Conservation (phyloP, 805 yeast genomes). For the Cyberlindnera saturnus region DNA sequence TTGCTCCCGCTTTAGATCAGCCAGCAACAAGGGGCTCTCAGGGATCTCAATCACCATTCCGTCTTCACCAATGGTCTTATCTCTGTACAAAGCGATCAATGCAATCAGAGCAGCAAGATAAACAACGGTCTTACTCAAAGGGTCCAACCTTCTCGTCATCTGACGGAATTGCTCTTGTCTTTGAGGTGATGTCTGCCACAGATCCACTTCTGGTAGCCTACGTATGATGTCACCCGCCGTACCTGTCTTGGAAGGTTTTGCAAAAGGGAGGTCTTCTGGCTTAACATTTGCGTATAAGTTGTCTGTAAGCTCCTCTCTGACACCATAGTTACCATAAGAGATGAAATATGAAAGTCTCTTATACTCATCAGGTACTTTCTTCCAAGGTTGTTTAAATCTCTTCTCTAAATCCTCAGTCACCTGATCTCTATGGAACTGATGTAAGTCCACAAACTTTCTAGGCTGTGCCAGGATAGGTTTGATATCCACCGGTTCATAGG, state of each 20-base stretch:
- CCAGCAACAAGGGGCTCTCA: slow-evolving; percentile 34
- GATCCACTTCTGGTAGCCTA: slow-evolving; percentile 32
- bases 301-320: slow-evolving; percentile 47
- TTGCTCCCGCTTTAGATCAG: slow-evolving; percentile 26
- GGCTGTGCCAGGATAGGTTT: slow-evolving; percentile 37
- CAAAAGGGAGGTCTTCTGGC: slow-evolving; percentile 61
- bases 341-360: slow-evolving; percentile 56
- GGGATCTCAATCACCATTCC: slow-evolving; percentile 29
- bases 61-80: slow-evolving; percentile 42
- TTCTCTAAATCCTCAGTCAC: slow-evolving; percentile 45
- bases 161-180: slow-evolving; percentile 39
- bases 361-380: slow-evolving; percentile 36
- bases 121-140: slow-evolving; percentile 47
- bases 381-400: slow-evolving; percentile 51
- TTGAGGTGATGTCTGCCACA: slow-evolving; percentile 36
- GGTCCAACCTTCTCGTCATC: slow-evolving; percentile 48
- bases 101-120: slow-evolving; percentile 42
- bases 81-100: slow-evolving; percentile 49
- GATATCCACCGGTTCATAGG: slow-evolving; percentile 43
- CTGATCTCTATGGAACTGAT: slow-evolving; percentile 51
- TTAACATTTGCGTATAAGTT: slow-evolving; percentile 36
- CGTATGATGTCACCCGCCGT: slow-evolving; percentile 16
- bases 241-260: slow-evolving; percentile 28
- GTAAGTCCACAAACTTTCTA: slow-evolving; percentile 22
- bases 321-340: slow-evolving; percentile 68